Base-by-base conservation (phyloP, 2,329 filamentous ascomycete species). In the Botrytis squamosa region DNA sequence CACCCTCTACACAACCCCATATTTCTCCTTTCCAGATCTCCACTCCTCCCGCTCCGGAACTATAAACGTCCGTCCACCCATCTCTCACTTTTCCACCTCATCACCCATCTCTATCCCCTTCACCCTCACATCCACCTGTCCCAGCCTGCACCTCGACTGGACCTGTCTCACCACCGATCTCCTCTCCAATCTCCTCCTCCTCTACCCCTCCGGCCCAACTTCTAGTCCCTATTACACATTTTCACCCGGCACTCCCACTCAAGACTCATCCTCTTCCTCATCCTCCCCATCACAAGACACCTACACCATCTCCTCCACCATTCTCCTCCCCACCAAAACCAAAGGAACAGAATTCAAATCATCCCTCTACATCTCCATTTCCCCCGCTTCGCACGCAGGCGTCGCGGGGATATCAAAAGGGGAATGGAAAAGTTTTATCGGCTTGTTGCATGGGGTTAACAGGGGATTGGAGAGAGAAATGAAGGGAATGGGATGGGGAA, bases 151-250 rank as follows among this genome's bases (percentile, higher is more conserved):
- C 29, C 40, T 25, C 29, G n/a, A 44, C 40, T 33, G 62, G 40
- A 33, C n/a, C n/a, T 44, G 8, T 20, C 10, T 65, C n/a, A 65
- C 62, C n/a, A n/a, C 9, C n/a, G n/a, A 65, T 33, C 62, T 65
- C 40, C n/a, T 65, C 40, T 33, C 62, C 40, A 44, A 46, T 14
- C 8, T 65, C 40, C 40, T 44, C 2, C 40, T 46, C 4, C 9
- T 33, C 18, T 65, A 65, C 25, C 62, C 62, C 4, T 7, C 9
- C 2, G 62, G 62, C 20, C 62, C 62, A 20, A 65, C 62, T 8
- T 65, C 62, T 33, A 44, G 40, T 33, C 62, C 62, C 9, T 65
- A 65, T 22, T 65, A 65, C 25, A 65, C n/a, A 33, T 65, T 65
- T 46, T 65, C 62, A 0, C 18, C 40, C 3, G 40, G 62, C 0